Base-by-base conservation (phyloP, 441 rosid species). In the Theobroma grandiflorum region DNA sequence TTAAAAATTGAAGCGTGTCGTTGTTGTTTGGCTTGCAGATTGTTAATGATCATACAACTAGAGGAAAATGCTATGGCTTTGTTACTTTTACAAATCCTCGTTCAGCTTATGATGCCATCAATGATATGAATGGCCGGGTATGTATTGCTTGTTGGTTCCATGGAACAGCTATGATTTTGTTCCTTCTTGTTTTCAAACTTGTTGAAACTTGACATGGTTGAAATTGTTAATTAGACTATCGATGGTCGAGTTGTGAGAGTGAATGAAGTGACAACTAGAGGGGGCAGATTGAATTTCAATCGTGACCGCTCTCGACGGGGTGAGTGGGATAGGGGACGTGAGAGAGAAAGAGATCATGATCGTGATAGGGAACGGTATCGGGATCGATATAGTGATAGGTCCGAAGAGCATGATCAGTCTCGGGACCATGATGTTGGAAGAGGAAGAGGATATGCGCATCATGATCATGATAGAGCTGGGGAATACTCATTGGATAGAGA, bases 41-140 rank as follows among this genome's bases (percentile, higher is more conserved):
- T 70, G 86, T 95, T 40, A 93, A 89, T 79, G 98, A 95, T 58
- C 89, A 86, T 38, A 81, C 88, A 33, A 82, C 92, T 20, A 91
- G 92, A 77, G 99, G 99, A 71, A 95, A 91, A 83, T 94, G 97
- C 85, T 94, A 90, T 78, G 92, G 94, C 66, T 94, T 94, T 79
- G 95, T 94, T 66, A 96, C 98, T 74, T 96, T 84, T 78, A 79
- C 92, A 52, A 94, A 91, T 76, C 99, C 93, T 73, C 85, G 97
- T 75, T 92, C 95, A 0, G 98, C 93, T 3, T 68, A 79, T 86
- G 95, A 91, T 82, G 99, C 98, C 72, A 94, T 96, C 59, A 86
- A 78, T 76, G 92, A 92, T 83, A 94, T 93, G 98, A 84, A 94
- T 81, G 98, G 95, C 78, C 89, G 91, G 95, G 98, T 96, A 91